These are phyloP conservation scores for Scenedesmus sp. DNA, from an alignment of 163 green algal genomes.

Conservation along the genomic window DNA sequence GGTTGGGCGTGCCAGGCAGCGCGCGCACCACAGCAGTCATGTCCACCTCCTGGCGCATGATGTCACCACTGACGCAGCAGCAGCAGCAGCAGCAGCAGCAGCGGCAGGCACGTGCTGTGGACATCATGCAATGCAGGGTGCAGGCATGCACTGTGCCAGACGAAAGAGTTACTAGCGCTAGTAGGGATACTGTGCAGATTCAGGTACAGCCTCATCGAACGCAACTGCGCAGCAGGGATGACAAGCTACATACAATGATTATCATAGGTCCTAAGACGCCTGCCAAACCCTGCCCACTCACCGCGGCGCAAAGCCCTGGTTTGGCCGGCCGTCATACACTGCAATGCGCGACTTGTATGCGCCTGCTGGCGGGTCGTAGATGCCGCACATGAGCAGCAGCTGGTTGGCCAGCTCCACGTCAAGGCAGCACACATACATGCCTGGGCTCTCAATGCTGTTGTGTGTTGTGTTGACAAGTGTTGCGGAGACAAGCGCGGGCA, in stretches of 20 bases:
- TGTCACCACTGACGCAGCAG: slow-evolving; percentile 31
- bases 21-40: slow-evolving; percentile 40
- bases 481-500: not conserved
- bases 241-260: too few species aligned
- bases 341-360: slow-evolving; percentile 26
- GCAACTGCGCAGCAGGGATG: too few species aligned
- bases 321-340: slow-evolving; percentile 32
- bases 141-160: not conserved
- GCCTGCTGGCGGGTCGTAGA: slow-evolving; percentile 20
- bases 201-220: too few species aligned
- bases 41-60: slow-evolving; percentile 42
- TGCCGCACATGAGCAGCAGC: slow-evolving; percentile 43
- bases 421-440: slow-evolving; percentile 51
- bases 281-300: not conserved
- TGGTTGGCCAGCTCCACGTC: slow-evolving; percentile 36
- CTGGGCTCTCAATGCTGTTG: slow-evolving; percentile 31
- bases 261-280: too few species aligned
- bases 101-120: not conserved
- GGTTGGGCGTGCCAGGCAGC: slow-evolving; percentile 33
- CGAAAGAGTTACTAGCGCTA: too few species aligned
- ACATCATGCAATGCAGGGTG: not conserved
- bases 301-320: slow-evolving; percentile 5
- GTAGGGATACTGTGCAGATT: too few species aligned
- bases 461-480: not conserved
- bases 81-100: not conserved